A percentile compares a stretch with the other conserved stretches of the same genome.
Evolutionary conservation across 2,329 filamentous ascomycete genomes (phyloP).

Genomic region (Paracoccidioides lutzii): DNA sequence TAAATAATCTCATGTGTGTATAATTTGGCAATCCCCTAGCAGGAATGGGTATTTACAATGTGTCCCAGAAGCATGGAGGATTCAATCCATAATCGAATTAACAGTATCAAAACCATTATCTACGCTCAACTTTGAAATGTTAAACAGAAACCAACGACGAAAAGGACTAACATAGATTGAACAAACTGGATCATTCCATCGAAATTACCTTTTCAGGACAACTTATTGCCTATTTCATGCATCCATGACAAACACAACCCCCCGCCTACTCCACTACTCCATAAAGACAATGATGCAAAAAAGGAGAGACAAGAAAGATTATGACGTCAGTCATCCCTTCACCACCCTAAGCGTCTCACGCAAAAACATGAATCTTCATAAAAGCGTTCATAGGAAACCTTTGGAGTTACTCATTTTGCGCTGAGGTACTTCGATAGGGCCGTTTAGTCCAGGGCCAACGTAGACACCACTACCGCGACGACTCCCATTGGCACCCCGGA

Average conservation of each 20-base stretch:
- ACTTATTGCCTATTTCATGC: not conserved
- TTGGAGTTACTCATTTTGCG: conserved; percentile 63
- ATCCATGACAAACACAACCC: conserved; percentile 1
- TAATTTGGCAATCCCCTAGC: not conserved
- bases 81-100: not conserved
- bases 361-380: not conserved
- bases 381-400: conserved; percentile 50
- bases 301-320: not conserved
- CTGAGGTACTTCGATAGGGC: conserved; percentile 43
- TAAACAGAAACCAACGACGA: not conserved
- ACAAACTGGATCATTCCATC: not conserved
- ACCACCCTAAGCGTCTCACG: not conserved
- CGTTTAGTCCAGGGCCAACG: conserved; percentile 23
- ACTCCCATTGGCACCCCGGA: conserved; percentile 23
- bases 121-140: too few relatives aligned
- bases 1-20: not conserved
- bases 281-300: not conserved
- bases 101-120: not conserved
- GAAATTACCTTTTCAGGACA: not conserved
- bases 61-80: not conserved
- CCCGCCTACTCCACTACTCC: not conserved
- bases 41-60: not conserved
- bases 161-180: not conserved
- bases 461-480: conserved; percentile 27
- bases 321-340: not conserved